Evolutionary conservation across 495 filamentous ascomycete species (phyloP), one percentile per base, ranked within the genome.

Genomic region (Neurospora discreta): DNA sequence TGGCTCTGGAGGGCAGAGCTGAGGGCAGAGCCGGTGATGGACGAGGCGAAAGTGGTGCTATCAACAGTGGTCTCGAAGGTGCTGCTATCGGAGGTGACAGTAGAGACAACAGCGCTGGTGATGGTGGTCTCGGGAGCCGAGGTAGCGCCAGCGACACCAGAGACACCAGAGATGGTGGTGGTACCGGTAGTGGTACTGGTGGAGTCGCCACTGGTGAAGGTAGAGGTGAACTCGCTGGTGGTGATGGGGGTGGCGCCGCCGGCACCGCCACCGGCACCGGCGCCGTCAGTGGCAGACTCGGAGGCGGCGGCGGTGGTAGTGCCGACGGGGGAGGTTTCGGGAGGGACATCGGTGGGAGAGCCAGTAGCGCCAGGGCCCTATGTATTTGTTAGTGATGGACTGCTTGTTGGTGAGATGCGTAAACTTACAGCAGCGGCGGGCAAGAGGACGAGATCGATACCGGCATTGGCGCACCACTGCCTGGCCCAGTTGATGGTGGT

Each of bases 401-500:
- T 20, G 15, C 20, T 33, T 73, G 13, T 20, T n/a, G 16, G n/a
- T 33, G 6, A 40, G 7, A 16, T 15, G 1, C 5, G 68, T 41
- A n/a, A 18, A 72, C 75, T 71, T 68, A 75, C 76, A 69, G 60
- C 43, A 44, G 68, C 72, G 40, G 44, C 82, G 71, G 83, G 82
- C 18, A 80, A 39, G 20, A 77, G 67, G 68, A 38, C 39, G 73
- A 73, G 41, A 9, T 71, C 30, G n/a, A 38, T 33, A 30, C 70
- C 67, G 60, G 44, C 73, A 75, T 75, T 60, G 52, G 77, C 74
- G 70, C 82, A 84, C 68, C 78, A 74, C 46, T 75, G 72, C 71
- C 79, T 74, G 60, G 75, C 82, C 72, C 80, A 83, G 52, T 71
- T 33, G 73, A 84, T 77, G 44, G 77, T 78, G 16, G 73, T 71